Percentiles rank a stretch among this genome's conserved stretches.
phyloP scores from a whole-genome alignment of 345 rosid genomes.

The Citrus unshiu region DNA sequence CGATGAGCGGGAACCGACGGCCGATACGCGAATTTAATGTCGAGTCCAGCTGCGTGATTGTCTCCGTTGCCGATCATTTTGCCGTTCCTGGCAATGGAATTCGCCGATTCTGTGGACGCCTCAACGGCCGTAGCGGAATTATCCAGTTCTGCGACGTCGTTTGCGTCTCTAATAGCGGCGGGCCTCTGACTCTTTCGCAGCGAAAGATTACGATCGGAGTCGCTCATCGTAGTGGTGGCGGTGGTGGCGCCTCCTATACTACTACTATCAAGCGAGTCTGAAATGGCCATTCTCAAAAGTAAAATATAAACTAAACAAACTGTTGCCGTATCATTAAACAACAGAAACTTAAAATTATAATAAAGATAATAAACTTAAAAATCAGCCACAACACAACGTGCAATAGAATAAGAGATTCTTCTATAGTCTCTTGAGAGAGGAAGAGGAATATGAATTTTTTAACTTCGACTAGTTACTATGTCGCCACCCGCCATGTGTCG shows the following conservation, averaged over 20 bases:
- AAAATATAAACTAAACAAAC: background rate
- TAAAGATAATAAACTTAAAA: background rate
- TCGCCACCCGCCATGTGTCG: background rate
- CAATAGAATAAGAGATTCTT: background rate
- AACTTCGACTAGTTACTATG: background rate
- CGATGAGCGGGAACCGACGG: constrained; percentile 85
- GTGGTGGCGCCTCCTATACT: constrained; percentile 14
- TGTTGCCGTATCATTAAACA: background rate
- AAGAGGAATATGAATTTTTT: background rate
- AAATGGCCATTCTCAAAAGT: constrained; percentile 30
- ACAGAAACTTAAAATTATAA: background rate
- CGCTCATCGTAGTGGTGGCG: constrained; percentile 13
- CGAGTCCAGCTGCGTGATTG: constrained; percentile 27
- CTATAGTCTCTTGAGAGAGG: background rate
- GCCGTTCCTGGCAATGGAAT: constrained; percentile 23
- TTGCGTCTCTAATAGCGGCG: constrained; percentile 11
- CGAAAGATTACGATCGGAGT: constrained; percentile 39
- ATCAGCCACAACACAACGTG: background rate
- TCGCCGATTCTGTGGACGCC: constrained; percentile 19
- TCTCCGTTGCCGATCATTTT: constrained; percentile 24
- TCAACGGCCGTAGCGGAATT: constrained; percentile 4
- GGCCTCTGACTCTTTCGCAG: constrained; percentile 37
- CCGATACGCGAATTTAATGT: constrained; percentile 48
- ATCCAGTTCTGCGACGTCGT: constrained; percentile 6
- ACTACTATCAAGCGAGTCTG: constrained; percentile 26